These are phyloP conservation scores for Fraxinus velutina DNA, from an alignment of 305 asterid genomes.

Conservation along the genomic window DNA sequence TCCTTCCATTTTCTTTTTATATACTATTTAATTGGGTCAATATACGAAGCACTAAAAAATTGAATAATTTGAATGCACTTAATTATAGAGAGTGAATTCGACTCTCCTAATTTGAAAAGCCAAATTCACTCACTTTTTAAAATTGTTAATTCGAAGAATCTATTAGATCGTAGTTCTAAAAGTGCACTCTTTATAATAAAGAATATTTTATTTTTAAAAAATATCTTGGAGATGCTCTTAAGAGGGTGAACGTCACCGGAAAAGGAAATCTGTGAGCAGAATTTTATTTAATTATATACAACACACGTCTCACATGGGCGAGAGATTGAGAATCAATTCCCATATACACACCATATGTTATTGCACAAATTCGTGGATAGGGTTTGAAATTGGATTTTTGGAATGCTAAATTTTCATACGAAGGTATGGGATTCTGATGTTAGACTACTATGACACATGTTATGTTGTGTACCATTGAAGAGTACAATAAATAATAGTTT, in stretches of 20 bases:
- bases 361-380: background rate
- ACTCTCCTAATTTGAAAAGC: no score
- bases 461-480: background rate
- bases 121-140: no score
- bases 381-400: background rate
- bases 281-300: background rate
- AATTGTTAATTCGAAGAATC: no score
- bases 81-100: no score
- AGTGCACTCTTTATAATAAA: no score
- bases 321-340: background rate
- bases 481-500: background rate
- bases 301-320: background rate
- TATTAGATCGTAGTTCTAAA: no score
- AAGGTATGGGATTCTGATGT: background rate
- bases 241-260: background rate
- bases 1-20: no score
- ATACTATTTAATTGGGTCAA: no score
- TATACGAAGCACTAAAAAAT: no score
- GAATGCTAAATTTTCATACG: background rate
- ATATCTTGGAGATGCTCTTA: background rate
- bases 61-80: no score
- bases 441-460: background rate
- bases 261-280: background rate
- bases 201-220: no score
- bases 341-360: background rate